phyloP scores from a whole-genome alignment of 495 filamentous ascomycete genomes.

The Penicillium lividum region DNA sequence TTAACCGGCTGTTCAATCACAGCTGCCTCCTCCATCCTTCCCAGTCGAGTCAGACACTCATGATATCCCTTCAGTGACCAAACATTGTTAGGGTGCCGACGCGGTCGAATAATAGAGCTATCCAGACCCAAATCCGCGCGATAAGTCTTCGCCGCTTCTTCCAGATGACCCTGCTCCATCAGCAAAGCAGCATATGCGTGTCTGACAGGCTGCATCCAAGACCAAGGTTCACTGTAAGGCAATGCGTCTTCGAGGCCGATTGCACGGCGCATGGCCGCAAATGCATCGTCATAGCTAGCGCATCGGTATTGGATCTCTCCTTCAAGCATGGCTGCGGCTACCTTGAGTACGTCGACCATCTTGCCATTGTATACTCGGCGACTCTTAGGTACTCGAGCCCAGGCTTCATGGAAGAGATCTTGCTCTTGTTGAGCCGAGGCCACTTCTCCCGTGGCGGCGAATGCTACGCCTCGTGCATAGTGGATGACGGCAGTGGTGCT shows the following conservation, averaged over 20 bases:
- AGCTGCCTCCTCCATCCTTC: slow-evolving; percentile 45
- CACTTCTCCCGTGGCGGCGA: slow-evolving; percentile 49
- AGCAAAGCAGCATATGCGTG: slow-evolving; percentile 64
- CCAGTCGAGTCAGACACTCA: slow-evolving; percentile 58
- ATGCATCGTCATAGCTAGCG: slow-evolving; percentile 51
- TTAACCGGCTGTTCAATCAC: slow-evolving; percentile 51
- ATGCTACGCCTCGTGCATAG: slow-evolving; percentile 61
- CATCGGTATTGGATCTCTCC: slow-evolving; percentile 65
- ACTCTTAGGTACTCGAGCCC: slow-evolving; percentile 46
- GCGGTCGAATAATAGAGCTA: slow-evolving; percentile 51
- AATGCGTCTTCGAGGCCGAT: slow-evolving; percentile 52
- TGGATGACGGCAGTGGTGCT: slow-evolving; percentile 56
- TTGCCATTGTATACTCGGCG: slow-evolving; percentile 56
- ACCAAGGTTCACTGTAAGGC: slow-evolving; percentile 66
- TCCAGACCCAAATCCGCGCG: slow-evolving; percentile 59
- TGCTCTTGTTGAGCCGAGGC: slow-evolving; percentile 44
- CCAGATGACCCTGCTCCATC: slow-evolving; percentile 56
- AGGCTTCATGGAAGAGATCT: slow-evolving; percentile 43
- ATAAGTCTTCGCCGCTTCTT: slow-evolving; percentile 55
- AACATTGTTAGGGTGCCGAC: slow-evolving; percentile 64
- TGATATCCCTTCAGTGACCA: slow-evolving; percentile 65
- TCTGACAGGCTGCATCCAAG: slow-evolving; percentile 64
- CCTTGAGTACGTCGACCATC: slow-evolving; percentile 51
- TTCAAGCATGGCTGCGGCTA: slow-evolving; percentile 60
- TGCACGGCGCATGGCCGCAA: slow-evolving; percentile 47